phyloP scores from a whole-genome alignment of 148 eudicot genomes.

The Rhododendron ovatum region DNA sequence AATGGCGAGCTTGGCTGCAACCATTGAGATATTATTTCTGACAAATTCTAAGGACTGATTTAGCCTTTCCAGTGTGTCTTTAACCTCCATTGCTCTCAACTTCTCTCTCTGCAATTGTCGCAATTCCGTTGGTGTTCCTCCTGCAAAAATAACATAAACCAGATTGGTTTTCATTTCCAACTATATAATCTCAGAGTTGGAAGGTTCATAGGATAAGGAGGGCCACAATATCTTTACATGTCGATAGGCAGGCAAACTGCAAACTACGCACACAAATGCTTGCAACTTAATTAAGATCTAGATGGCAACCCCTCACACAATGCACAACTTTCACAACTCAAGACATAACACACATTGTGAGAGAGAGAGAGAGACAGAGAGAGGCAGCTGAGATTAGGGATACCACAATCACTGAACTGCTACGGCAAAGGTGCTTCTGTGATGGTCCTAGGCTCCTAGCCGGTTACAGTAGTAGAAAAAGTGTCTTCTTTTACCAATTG shows the following conservation, averaged over 20 bases:
- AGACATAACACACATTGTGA: not conserved
- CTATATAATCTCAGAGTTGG: not conserved
- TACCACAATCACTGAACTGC: not conserved
- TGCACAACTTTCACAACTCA: not conserved
- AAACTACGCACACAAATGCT: not conserved
- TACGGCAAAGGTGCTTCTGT: not conserved
- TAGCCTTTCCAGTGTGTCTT: conserved; percentile 34
- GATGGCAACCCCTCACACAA: not conserved
- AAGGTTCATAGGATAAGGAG: not conserved
- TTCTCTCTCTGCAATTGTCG: conserved; percentile 31
- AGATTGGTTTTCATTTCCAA: not conserved
- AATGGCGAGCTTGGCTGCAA: conserved; percentile 52
- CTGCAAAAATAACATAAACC: conserved; percentile 12
- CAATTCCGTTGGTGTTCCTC: conserved; percentile 30
- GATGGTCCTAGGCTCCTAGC: not conserved
- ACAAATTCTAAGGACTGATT: conserved; percentile 24
- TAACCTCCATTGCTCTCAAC: conserved; percentile 34
- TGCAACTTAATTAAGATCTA: not conserved
- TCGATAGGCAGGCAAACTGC: not conserved
- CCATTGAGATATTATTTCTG: conserved; percentile 28
- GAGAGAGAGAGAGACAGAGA: not conserved
- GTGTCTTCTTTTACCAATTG: not conserved
- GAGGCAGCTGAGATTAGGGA: not conserved
- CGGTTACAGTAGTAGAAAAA: not conserved
- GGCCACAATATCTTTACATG: not conserved